phyloP scores from a whole-genome alignment of 345 rosid species.

The Brassica napus region Da-Ae NC_063439.1:2521501-2522000 shows the following conservation, averaged over 20 bases:
- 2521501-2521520: not conserved
- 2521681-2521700: not conserved
- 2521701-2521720: not conserved
- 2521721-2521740: conserved; percentile 51
- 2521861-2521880: not conserved
- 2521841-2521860: conserved; percentile 54
- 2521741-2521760: conserved; percentile 57
- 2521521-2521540: too few species aligned
- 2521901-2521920: not conserved
- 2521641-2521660: not conserved
- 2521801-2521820: conserved; percentile 38
- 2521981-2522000: conserved; percentile 39
- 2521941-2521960: conserved; percentile 42
- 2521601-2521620: conserved; percentile 58
- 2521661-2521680: not conserved
- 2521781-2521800: conserved; percentile 58
- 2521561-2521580: too few species aligned
- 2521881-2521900: not conserved
- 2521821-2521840: conserved; percentile 50
- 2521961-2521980: conserved; percentile 37
- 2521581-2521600: conserved; percentile 17
- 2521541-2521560: too few species aligned
- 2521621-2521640: conserved; percentile 58
- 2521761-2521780: conserved; percentile 47
- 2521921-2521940: not conserved